Conservation (phyloP, 2,329 filamentous ascomycete genomes). For the Harringtonia aguacate region DNA sequence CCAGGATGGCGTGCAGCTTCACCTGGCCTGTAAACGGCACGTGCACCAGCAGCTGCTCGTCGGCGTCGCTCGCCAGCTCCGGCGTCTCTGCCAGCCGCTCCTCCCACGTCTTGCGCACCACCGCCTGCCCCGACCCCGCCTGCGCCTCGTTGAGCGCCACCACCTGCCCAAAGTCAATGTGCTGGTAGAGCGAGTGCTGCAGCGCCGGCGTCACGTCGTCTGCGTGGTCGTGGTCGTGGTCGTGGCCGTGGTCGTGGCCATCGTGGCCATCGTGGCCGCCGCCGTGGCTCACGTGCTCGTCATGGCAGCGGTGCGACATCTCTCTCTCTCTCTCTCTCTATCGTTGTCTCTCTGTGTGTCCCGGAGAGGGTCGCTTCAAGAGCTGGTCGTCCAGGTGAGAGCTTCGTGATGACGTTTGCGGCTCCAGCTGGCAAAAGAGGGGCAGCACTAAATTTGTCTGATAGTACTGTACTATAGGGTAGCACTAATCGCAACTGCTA, state of each 20-base stretch:
- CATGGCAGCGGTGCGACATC: constrained; percentile 19
- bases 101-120: constrained; percentile 86
- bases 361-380: too few relatives aligned
- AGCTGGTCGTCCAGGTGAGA: too few relatives aligned
- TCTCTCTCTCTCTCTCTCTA: too few relatives aligned
- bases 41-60: constrained; percentile 89
- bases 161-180: constrained; percentile 82
- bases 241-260: constrained; percentile 27
- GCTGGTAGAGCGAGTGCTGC: constrained; percentile 81
- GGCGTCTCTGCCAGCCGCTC: constrained; percentile 62
- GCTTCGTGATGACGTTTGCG: not conserved
- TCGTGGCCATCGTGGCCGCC: constrained; percentile 4
- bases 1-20: constrained; percentile 78
- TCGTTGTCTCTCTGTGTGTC: too few relatives aligned
- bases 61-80: constrained; percentile 74
- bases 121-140: constrained; percentile 55
- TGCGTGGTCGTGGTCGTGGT: constrained; percentile 68
- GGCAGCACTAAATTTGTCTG: too few relatives aligned
- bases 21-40: constrained; percentile 94
- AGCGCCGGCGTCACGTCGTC: constrained; percentile 89
- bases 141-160: constrained; percentile 73
- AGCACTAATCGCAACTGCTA: too few relatives aligned
- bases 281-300: constrained; percentile 18
- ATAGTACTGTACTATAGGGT: too few relatives aligned
- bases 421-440: too few relatives aligned